Percentiles rank a stretch among this genome's conserved stretches.
These are phyloP conservation scores for Rosa chinensis DNA, from an alignment of 306 rosid genomes.

Conservation along the genomic window DNA sequence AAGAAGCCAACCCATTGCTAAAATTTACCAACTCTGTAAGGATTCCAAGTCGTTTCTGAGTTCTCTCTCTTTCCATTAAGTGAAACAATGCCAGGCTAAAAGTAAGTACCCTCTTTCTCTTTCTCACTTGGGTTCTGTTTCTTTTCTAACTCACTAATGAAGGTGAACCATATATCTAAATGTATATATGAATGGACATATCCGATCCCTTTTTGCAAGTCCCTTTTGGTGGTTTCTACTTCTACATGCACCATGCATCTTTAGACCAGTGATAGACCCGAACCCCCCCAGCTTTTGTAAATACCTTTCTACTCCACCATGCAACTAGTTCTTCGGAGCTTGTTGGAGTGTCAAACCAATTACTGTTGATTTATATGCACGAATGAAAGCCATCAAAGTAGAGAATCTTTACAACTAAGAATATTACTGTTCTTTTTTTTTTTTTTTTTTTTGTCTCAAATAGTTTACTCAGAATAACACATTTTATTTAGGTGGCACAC, in stretches of 20 bases:
- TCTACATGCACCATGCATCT: slow-evolving; percentile 13
- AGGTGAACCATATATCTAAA: slow-evolving; percentile 25
- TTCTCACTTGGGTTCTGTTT: slow-evolving; percentile 3
- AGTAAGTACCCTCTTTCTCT: slow-evolving; percentile 11
- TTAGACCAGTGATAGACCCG: background rate
- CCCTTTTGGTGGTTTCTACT: slow-evolving; percentile 14
- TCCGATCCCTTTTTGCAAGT: background rate
- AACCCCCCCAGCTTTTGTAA: background rate
- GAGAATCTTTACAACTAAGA: background rate
- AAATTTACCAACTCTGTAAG: slow-evolving; percentile 1
- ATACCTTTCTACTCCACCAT: background rate
- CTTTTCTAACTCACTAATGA: background rate
- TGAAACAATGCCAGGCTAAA: slow-evolving; percentile 19
- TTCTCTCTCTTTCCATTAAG: slow-evolving; percentile 2
- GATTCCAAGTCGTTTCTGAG: background rate
- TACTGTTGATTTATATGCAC: background rate
- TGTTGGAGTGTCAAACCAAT: background rate
- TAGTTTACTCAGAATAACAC: no score
- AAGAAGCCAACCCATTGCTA: slow-evolving; percentile 19
- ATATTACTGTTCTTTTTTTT: no score
- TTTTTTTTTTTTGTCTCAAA: no score
- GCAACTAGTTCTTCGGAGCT: background rate
- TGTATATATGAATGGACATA: background rate
- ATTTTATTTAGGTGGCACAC: no score
- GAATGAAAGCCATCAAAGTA: background rate